Evolutionary conservation across 208 protist genomes (phyloP).

Genomic region (Leishmania aethiopica): DNA sequence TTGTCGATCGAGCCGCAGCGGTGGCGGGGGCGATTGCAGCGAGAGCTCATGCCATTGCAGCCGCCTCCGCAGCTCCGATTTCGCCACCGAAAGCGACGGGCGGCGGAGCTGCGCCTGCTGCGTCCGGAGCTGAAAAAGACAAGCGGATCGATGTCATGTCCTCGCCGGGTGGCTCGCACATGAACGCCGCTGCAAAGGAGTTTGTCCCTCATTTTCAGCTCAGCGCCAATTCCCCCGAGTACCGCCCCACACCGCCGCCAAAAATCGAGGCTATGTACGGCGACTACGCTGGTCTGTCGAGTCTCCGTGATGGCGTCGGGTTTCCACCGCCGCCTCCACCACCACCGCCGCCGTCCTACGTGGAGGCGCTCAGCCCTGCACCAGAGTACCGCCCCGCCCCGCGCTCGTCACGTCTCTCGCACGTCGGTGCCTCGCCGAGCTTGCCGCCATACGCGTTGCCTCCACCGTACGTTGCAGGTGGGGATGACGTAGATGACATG

Average conservation of each 20-base stretch:
- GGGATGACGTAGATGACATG: conserved; percentile 11
- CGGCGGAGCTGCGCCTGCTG: not conserved
- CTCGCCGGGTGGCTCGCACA: conserved; percentile 39
- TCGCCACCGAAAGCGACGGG: not conserved
- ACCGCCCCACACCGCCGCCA: conserved; percentile 32
- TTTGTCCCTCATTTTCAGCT: conserved; percentile 66
- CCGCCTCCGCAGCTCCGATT: conserved; percentile 7
- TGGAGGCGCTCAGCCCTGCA: conserved; percentile 13
- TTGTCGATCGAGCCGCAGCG: conserved; percentile 10
- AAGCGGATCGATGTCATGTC: conserved; percentile 9
- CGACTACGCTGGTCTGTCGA: conserved; percentile 4
- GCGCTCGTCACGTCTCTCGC: conserved; percentile 38
- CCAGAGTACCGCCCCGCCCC: conserved; percentile 36
- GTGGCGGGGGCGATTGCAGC: conserved; percentile 27
- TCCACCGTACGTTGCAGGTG: conserved; percentile 33
- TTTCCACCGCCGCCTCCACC: conserved; percentile 25
- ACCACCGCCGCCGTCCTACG: conserved; percentile 36
- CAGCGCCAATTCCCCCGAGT: conserved; percentile 52
- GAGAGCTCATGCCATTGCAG: conserved; percentile 6
- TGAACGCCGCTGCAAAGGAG: conserved; percentile 83
- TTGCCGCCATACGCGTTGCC: conserved; percentile 45
- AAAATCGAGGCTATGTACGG: conserved; percentile 12
- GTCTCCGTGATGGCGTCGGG: not conserved
- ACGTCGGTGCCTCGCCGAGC: conserved; percentile 14
- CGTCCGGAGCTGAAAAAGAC: not conserved